phyloP scores from a whole-genome alignment of 176 grass and related monocot species.

The Thalia dealbata region DNA sequence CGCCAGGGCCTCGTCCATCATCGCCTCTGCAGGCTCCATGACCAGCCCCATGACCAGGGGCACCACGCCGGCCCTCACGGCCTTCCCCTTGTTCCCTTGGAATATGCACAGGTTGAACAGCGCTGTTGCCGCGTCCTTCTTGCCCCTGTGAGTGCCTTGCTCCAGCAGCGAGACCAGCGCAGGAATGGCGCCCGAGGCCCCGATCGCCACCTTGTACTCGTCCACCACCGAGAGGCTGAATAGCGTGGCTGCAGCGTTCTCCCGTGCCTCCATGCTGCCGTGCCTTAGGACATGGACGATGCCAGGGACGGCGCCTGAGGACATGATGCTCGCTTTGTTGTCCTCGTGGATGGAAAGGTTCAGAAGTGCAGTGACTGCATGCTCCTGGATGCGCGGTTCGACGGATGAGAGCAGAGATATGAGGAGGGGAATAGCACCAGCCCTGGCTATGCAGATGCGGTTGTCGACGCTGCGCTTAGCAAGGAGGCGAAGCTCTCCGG shows the following conservation, averaged over 20 bases:
- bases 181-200: constrained; percentile 1
- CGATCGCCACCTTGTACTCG: constrained; percentile 8
- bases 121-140: constrained; percentile 11
- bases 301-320: background rate
- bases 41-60: background rate
- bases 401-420: background rate
- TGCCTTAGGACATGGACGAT: constrained; percentile 5
- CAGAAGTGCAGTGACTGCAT: constrained; percentile 7
- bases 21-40: background rate
- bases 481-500: constrained; percentile 7
- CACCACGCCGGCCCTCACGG: background rate
- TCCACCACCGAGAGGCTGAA: constrained; percentile 9
- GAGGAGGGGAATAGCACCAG: constrained; percentile 13
- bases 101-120: constrained; percentile 15
- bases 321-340: background rate
- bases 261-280: constrained; percentile 14
- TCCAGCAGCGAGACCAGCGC: background rate
- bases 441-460: constrained; percentile 6
- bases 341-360: constrained; percentile 12
- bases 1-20: constrained; percentile 1
- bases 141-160: constrained; percentile 6
- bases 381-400: constrained; percentile 1
- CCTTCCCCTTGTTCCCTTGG: constrained; percentile 13
- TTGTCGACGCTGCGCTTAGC: background rate
- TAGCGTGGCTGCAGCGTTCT: constrained; percentile 10